phyloP scores from a whole-genome alignment of 2,329 filamentous ascomycete species.

The Pyrenochaeta sp. region DNA sequence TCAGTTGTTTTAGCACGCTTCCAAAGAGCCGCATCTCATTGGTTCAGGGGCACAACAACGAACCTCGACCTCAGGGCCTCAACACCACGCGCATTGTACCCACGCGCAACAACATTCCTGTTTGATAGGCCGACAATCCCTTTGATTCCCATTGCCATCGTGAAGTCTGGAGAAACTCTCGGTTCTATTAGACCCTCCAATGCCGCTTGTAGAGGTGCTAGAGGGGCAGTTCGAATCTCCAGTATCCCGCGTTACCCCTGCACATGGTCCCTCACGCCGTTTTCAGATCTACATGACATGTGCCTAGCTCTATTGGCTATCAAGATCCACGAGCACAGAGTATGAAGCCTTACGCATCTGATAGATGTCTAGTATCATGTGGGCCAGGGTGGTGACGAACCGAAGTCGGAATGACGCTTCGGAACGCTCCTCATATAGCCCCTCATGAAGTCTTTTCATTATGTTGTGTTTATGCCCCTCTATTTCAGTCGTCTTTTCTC shows the following conservation, averaged over 20 bases:
- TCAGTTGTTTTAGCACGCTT: slow-evolving; percentile 39
- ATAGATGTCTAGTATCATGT: slow-evolving; percentile 42
- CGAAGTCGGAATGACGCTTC: slow-evolving; percentile 45
- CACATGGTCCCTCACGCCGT: slow-evolving; percentile 22
- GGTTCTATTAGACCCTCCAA: slow-evolving; percentile 40
- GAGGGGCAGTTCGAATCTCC: slow-evolving; percentile 17
- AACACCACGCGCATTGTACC: slow-evolving; percentile 42
- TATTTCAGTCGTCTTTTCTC: slow-evolving; percentile 8
- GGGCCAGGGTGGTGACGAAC: slow-evolving; percentile 40
- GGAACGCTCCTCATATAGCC: slow-evolving; percentile 40
- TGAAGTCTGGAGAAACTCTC: slow-evolving; percentile 37
- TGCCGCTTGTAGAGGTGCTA: slow-evolving; percentile 38
- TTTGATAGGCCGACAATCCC: slow-evolving; percentile 40
- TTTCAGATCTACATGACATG: slow-evolving; percentile 38
- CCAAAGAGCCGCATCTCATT: slow-evolving; percentile 32
- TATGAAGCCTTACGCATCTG: slow-evolving; percentile 26
- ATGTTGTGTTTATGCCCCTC: slow-evolving; percentile 11
- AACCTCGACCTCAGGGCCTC: slow-evolving; percentile 37
- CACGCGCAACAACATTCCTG: slow-evolving; percentile 39
- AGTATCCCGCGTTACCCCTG: slow-evolving; percentile 23
- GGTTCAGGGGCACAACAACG: slow-evolving; percentile 25
- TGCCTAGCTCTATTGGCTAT: slow-evolving; percentile 45
- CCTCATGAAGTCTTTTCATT: slow-evolving; percentile 23
- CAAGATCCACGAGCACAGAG: slow-evolving; percentile 18
- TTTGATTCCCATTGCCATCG: slow-evolving; percentile 12